Percentiles rank a stretch among this genome's conserved stretches.
These are phyloP conservation scores for Plectranthus barbatus DNA, from an alignment of 257 asterid species.

Conservation along the genomic window DNA sequence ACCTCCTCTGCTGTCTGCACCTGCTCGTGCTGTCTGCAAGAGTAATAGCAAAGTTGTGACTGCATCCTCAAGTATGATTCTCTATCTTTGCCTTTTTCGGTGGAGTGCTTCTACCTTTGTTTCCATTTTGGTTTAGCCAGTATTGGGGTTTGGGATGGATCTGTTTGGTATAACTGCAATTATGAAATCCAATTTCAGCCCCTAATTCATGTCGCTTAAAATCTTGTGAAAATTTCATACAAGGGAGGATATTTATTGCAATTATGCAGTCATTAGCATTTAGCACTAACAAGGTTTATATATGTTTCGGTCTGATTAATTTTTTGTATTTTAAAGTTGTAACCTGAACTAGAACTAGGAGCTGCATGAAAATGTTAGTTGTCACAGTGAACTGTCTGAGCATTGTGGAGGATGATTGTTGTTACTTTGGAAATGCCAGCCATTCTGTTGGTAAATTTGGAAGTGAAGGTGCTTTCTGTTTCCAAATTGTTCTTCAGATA, in stretches of 20 bases:
- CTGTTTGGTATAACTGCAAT: background rate
- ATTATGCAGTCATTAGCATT: background rate
- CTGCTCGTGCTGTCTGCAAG: constrained; percentile 40
- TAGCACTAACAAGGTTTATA: background rate
- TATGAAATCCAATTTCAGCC: background rate
- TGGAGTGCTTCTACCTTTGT: background rate
- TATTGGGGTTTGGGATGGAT: background rate
- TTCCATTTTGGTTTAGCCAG: background rate
- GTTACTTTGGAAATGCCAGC: too few species aligned
- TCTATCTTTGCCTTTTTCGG: background rate
- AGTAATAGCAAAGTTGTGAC: constrained; percentile 43
- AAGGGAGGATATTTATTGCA: background rate
- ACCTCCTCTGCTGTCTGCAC: constrained; percentile 48
- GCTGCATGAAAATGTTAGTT: too few species aligned
- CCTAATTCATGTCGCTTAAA: background rate
- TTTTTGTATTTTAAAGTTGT: background rate
- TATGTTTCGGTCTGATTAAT: too few species aligned
- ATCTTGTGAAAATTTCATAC: too few species aligned
- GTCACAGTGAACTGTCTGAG: too few species aligned
- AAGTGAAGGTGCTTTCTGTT: background rate
- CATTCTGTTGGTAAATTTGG: background rate
- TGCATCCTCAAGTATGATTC: constrained; percentile 48
- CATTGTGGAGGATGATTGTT: too few species aligned
- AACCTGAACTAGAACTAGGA: too few species aligned
- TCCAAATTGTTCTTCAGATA: constrained; percentile 32